Evolutionary conservation across 2,329 filamentous ascomycete genomes (phyloP).

Genomic region (Microsporum ferrugineum): DNA sequence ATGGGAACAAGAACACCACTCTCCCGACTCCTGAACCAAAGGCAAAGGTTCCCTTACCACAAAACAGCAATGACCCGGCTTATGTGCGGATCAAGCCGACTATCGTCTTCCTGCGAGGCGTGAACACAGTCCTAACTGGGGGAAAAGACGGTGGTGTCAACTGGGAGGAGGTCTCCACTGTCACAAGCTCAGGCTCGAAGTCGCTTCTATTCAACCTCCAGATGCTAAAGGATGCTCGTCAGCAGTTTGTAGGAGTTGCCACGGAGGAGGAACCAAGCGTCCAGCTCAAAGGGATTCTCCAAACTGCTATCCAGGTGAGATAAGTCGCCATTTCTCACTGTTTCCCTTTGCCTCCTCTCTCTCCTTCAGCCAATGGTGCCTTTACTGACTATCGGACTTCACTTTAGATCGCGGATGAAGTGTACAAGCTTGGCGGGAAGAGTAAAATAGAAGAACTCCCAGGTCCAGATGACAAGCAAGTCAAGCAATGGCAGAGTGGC

Average conservation of each 20-base stretch:
- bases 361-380: not conserved
- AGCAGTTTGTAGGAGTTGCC: not conserved
- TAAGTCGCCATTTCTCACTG: not conserved
- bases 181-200: not conserved
- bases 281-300: not conserved
- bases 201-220: not conserved
- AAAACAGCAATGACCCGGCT: not conserved
- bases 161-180: not conserved
- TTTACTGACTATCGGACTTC: not conserved
- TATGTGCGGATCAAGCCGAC: not conserved
- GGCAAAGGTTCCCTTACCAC: not conserved
- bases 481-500: not conserved
- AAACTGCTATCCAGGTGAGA: not conserved
- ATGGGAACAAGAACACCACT: not conserved
- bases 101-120: not conserved
- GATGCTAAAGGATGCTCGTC: not conserved
- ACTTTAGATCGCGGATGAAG: not conserved
- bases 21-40: not conserved
- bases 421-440: not conserved
- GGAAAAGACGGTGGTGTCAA: not conserved
- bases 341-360: too few species aligned
- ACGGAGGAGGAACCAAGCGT: not conserved
- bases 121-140: not conserved
- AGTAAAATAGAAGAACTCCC: not conserved
- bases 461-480: not conserved